Conservation (phyloP, 768 basidiomycete genomes). For the Leccinum truebloodii region DNA sequence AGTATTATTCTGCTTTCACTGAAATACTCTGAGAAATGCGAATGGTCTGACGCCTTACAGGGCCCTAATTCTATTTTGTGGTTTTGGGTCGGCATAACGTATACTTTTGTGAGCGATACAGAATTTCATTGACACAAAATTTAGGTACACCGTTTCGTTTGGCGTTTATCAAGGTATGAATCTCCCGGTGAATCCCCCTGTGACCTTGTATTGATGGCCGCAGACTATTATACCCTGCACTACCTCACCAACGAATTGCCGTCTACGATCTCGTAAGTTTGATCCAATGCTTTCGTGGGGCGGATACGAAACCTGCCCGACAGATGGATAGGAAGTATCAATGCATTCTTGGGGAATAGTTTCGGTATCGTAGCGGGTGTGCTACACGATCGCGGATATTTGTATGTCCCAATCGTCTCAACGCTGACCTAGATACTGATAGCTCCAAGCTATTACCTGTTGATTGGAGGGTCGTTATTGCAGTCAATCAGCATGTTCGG, state of each 20-base stretch:
- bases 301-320: neutral
- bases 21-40: neutral
- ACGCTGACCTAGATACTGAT: neutral
- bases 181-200: neutral
- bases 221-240: conserved; percentile 41
- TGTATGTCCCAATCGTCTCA: conserved; percentile 28
- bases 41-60: conserved; percentile 14
- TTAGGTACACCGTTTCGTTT: conserved; percentile 36
- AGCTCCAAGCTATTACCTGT: conserved; percentile 40
- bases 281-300: neutral
- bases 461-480: conserved; percentile 43
- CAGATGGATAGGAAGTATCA: conserved; percentile 49
- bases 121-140: neutral
- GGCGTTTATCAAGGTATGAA: conserved; percentile 42
- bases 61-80: conserved; percentile 33
- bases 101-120: neutral
- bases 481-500: neutral
- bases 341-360: conserved; percentile 40
- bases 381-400: conserved; percentile 54
- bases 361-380: conserved; percentile 43
- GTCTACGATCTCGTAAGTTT: conserved; percentile 39
- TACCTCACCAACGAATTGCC: conserved; percentile 37
- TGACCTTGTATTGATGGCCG: neutral
- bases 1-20: neutral
- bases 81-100: conserved; percentile 29